Percentiles rank a stretch among this genome's conserved stretches.
phyloP scores from a whole-genome alignment of 2,329 filamentous ascomycete genomes.

The Rhexocercosporidium sp. region DNA sequence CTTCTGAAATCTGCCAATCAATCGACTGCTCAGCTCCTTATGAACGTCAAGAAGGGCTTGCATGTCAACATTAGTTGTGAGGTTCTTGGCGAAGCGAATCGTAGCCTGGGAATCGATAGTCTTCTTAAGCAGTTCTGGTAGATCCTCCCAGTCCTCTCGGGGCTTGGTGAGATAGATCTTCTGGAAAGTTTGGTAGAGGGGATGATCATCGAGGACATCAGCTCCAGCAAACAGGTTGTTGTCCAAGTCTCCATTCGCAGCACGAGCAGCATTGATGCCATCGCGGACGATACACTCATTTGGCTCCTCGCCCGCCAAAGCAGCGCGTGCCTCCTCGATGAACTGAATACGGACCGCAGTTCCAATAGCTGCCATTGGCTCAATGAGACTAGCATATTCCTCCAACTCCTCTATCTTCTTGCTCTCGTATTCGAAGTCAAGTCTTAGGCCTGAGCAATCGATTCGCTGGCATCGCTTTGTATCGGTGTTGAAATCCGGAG shows the following conservation, averaged over 20 bases:
- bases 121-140: background rate
- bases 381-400: background rate
- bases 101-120: slow-evolving; percentile 4
- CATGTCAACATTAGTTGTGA: background rate
- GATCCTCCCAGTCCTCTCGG: background rate
- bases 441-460: background rate
- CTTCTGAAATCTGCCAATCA: slow-evolving; percentile 6
- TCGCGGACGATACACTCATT: background rate
- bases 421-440: background rate
- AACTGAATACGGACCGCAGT: background rate
- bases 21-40: background rate
- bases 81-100: background rate
- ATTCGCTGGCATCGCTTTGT: background rate
- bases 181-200: background rate
- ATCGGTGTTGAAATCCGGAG: background rate
- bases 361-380: background rate
- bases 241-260: background rate
- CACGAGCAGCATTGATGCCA: background rate
- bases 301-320: background rate
- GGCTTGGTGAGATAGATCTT: background rate
- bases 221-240: background rate
- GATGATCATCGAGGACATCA: background rate
- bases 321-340: slow-evolving; percentile 6
- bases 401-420: background rate
- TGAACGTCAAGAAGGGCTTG: background rate